Evolutionary conservation across 2,329 filamentous ascomycete species (phyloP), one percentile per base, ranked within the genome.

Genomic region (Phyllosticta citriasiana): DNA sequence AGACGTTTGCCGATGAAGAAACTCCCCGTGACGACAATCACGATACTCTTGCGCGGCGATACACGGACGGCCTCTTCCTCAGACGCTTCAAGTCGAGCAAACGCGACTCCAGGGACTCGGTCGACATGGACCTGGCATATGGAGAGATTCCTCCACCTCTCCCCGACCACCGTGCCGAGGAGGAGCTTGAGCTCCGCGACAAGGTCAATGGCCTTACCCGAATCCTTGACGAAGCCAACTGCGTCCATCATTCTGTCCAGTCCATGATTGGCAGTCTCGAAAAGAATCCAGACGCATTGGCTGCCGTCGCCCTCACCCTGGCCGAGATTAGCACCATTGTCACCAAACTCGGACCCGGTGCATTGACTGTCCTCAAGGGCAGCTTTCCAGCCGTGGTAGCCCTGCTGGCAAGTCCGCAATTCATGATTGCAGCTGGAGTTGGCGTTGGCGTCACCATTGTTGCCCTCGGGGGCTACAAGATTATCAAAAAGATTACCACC

Each of bases 381-480:
- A 86, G 86, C 22, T 93, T 91, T 47, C 94, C 94, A 0, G 88
- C 89, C 7, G 86, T 96, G 22, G 93, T 96, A 67, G 89, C 88
- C 0, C 82, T 99, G 24, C 83, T 99, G 3, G 86, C 90, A 0
- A 92, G 88, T 61, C 94, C 94, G 0, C 91, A 99, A 70, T 99
- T 99, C 71, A 83, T 97, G 65, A 96, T 99, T 68, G 91, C 91
- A 3, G 91, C 89, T 0, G 89, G 92, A 53, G 85, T 96, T 14
- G 90, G 89, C 0, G 86, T 96, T 0, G 94, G 94, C 14, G 87
- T 96, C n/a, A 97, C 94, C 0, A 86, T 97, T 8, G 90, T 99
- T 68, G 92, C 94, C 72, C 90, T 99, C 63, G 94, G 94, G 59
- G 93, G 94, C 4, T 97, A 91, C 83, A 97, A 96, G 77, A 97